Conservation (phyloP, 176 grass and related monocot genomes). For the Oryza officinalis region DNA sequence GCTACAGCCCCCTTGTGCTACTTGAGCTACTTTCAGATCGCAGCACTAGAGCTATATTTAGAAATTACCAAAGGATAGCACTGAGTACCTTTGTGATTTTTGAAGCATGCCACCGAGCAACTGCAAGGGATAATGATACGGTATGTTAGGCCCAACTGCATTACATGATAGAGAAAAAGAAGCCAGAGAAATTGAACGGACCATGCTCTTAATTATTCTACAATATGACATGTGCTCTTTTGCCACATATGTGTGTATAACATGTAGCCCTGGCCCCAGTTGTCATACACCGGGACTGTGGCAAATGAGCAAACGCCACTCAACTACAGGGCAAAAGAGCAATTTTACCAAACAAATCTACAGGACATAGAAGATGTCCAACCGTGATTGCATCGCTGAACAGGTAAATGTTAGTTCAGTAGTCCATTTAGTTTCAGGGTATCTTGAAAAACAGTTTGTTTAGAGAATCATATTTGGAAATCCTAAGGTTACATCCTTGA, state of each 20-base stretch:
- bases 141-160: conserved; percentile 24
- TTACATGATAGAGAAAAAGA: conserved; percentile 7
- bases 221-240: not conserved
- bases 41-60: not conserved
- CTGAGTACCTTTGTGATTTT: conserved; percentile 90
- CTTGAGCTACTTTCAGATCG: not conserved
- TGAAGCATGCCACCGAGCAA: conserved; percentile 92
- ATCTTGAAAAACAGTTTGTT: not conserved
- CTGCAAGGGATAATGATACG: conserved; percentile 51
- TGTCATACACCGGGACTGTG: too few relatives aligned
- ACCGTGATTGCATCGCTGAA: not conserved
- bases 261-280: too few relatives aligned
- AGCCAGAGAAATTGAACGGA: not conserved
- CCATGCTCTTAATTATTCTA: not conserved
- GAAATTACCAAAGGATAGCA: not conserved
- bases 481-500: conserved; percentile 13
- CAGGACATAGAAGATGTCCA: conserved; percentile 12
- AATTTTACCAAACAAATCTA: not conserved
- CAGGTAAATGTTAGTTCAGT: conserved; percentile 24
- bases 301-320: too few relatives aligned
- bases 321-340: too few relatives aligned
- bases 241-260: too few relatives aligned
- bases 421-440: not conserved
- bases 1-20: not conserved
- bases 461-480: not conserved